A percentile compares a stretch with the other conserved stretches of the same genome.
phyloP scores from a whole-genome alignment of 2,329 filamentous ascomycete genomes.

The Clonostachys rhizophaga region DNA sequence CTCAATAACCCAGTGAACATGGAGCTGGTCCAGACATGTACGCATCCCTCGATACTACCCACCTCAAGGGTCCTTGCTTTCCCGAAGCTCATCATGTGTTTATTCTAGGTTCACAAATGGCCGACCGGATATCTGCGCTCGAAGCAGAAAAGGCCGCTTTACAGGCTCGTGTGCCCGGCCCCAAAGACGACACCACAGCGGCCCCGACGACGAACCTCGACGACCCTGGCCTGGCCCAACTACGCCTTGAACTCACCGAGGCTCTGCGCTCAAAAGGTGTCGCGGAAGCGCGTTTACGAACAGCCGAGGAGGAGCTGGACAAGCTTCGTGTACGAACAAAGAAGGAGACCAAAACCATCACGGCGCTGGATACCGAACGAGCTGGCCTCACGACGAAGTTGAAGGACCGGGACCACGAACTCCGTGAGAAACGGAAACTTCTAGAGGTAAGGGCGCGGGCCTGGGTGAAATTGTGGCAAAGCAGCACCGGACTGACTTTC shows the following conservation, averaged over 20 bases:
- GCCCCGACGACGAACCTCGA: slow-evolving; percentile 2
- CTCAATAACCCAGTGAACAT: slow-evolving; percentile 57
- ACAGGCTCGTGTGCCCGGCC: slow-evolving; percentile 17
- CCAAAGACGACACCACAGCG: slow-evolving; percentile 9
- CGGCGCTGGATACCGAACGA: slow-evolving; percentile 58
- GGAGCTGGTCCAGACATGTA: slow-evolving; percentile 77
- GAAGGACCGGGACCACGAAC: slow-evolving; percentile 79
- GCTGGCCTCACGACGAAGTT: slow-evolving; percentile 60
- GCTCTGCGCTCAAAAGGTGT: slow-evolving; percentile 71
- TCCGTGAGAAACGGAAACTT: slow-evolving; percentile 77
- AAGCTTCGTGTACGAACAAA: slow-evolving; percentile 55
- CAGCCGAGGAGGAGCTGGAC: slow-evolving; percentile 59
- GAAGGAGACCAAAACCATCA: slow-evolving; percentile 57
- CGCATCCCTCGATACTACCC: slow-evolving; percentile 18
- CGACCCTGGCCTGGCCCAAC: slow-evolving; percentile 35
- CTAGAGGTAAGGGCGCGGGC: slow-evolving; percentile 53
- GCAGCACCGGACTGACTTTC: slow-evolving; percentile 5
- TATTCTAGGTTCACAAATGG: slow-evolving; percentile 54
- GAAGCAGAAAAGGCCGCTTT: slow-evolving; percentile 51
- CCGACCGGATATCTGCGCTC: slow-evolving; percentile 61
- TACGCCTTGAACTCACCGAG: slow-evolving; percentile 68
- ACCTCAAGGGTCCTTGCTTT: slow-evolving; percentile 4
- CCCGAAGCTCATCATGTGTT: slow-evolving; percentile 9
- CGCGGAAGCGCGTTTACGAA: slow-evolving; percentile 59
- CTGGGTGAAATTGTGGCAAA: background rate